Conservation (phyloP, 2,329 filamentous ascomycete species). For the Colletotrichum tabaci region DNA sequence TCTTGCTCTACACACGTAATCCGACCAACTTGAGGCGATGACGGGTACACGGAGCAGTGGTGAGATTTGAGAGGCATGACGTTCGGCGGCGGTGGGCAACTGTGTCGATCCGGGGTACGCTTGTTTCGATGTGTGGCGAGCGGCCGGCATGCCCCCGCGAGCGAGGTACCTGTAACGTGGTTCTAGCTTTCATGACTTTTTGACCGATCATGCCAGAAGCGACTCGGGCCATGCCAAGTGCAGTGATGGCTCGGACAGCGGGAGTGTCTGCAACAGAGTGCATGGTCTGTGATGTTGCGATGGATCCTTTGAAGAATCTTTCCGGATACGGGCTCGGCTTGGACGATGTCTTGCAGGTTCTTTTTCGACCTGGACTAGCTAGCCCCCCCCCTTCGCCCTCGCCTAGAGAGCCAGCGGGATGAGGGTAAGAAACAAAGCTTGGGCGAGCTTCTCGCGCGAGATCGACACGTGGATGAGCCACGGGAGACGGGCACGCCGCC, state of each 20-base stretch:
- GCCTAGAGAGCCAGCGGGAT: too few relatives aligned
- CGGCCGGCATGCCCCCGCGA: slow-evolving; percentile 12
- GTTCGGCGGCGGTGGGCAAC: not conserved
- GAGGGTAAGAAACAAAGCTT: not conserved
- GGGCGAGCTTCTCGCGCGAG: not conserved
- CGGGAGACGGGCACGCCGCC: slow-evolving; percentile 14
- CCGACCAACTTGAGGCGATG: slow-evolving; percentile 12
- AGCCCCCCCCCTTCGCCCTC: too few relatives aligned
- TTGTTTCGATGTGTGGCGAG: not conserved
- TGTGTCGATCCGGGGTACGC: slow-evolving; percentile 24
- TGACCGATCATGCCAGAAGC: slow-evolving; percentile 17
- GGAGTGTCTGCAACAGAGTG: not conserved
- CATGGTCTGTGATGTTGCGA: not conserved
- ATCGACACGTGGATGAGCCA: slow-evolving; percentile 9
- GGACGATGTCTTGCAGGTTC: not conserved
- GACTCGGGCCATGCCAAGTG: slow-evolving; percentile 17
- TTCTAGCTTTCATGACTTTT: slow-evolving; percentile 14
- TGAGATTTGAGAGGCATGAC: not conserved
- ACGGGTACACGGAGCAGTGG: not conserved
- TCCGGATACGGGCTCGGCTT: not conserved
- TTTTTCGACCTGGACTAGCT: not conserved
- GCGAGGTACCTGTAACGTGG: not conserved
- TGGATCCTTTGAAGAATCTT: slow-evolving; percentile 3
- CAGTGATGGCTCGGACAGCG: not conserved
- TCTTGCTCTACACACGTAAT: slow-evolving; percentile 27